phyloP scores from a whole-genome alignment of 176 grass and related monocot species.

The Carex myosuroides region DNA sequence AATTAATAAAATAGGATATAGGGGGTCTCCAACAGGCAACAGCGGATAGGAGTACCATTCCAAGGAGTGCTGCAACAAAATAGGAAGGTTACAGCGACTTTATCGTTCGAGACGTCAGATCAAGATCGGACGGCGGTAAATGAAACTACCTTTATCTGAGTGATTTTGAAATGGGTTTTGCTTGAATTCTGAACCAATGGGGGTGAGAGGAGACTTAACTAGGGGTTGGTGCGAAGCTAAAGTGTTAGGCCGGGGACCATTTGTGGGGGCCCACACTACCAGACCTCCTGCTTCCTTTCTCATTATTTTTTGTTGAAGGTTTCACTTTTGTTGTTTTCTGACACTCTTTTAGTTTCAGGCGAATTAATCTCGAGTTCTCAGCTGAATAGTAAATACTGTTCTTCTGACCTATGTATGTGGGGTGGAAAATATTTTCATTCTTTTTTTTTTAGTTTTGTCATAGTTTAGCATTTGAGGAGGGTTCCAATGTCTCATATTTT shows the following conservation, averaged over 20 bases:
- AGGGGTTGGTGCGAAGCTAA: not conserved
- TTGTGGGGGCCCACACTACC: not conserved
- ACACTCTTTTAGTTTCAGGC: not conserved
- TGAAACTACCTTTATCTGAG: not conserved
- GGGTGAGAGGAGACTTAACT: not conserved
- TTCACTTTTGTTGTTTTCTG: slow-evolving; percentile 4
- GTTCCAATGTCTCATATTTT: too few species aligned
- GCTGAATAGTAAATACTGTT: not conserved
- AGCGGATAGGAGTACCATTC: not conserved
- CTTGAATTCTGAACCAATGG: not conserved
- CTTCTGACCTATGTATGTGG: not conserved
- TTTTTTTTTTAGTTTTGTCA: not conserved
- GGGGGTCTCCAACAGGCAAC: not conserved
- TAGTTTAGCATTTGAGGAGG: not conserved
- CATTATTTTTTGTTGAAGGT: slow-evolving; percentile 6
- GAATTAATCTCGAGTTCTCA: slow-evolving; percentile 14
- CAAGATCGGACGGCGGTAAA: not conserved
- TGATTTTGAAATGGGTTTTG: not conserved
- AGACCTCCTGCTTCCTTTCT: not conserved
- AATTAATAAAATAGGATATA: not conserved
- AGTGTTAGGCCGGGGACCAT: not conserved
- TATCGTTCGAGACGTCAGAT: not conserved
- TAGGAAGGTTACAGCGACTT: not conserved
- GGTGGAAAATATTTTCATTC: not conserved
- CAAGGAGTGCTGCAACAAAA: not conserved